These are phyloP conservation scores for Solanum piurae DNA, from an alignment of 257 asterid species.

Conservation along the genomic window DNA sequence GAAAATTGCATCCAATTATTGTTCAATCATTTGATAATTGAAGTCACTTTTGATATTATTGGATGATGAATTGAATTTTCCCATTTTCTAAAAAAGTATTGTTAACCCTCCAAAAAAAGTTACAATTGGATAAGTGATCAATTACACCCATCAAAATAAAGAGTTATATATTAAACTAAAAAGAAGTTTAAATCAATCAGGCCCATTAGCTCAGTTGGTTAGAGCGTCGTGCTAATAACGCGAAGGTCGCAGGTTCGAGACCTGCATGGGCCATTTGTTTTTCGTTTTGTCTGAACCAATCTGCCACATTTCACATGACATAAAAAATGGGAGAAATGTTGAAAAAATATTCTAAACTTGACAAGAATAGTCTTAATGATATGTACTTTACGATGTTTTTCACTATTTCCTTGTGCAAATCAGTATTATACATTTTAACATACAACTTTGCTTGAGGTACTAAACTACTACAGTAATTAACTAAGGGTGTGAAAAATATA, in stretches of 20 bases:
- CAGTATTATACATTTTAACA: background rate
- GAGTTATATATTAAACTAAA: background rate
- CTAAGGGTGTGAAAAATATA: background rate
- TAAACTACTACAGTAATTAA: too few relatives aligned
- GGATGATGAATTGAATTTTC: background rate
- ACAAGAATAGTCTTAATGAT: too few relatives aligned
- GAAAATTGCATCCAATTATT: background rate
- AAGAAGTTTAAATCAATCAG: accelerated
- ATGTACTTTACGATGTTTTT: background rate
- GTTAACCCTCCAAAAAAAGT: too few relatives aligned
- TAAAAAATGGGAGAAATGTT: too few relatives aligned
- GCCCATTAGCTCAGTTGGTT: conserved; percentile 31
- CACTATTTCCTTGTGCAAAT: background rate
- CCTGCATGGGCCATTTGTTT: conserved; percentile 22
- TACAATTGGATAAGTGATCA: too few relatives aligned
- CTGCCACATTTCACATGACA: too few relatives aligned
- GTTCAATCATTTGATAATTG: background rate
- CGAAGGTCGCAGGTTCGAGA: conserved; percentile 36
- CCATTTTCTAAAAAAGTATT: too few relatives aligned
- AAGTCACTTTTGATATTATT: background rate
- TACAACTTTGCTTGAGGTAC: background rate
- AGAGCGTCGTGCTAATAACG: conserved; percentile 35
- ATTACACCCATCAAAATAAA: too few relatives aligned
- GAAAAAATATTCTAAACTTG: too few relatives aligned
- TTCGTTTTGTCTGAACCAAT: background rate